phyloP scores from a whole-genome alignment of 495 filamentous ascomycete species.

The Podospora australis region DNA sequence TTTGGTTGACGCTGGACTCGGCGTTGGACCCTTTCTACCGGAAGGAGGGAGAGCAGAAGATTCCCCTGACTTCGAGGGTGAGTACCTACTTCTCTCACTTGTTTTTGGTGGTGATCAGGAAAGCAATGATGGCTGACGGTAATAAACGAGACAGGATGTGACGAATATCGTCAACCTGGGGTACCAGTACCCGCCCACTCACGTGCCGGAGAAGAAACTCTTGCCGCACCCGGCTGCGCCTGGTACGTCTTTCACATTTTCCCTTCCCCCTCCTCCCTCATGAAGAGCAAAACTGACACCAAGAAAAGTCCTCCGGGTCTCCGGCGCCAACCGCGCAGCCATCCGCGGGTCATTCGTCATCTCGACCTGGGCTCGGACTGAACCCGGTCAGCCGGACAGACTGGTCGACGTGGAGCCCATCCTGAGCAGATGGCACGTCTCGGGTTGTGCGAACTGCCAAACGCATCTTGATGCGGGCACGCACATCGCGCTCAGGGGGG shows the following conservation, averaged over 20 bases:
- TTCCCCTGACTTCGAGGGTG: neutral
- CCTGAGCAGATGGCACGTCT: neutral
- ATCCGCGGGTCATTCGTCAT: conserved; percentile 17
- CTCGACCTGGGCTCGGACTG: neutral
- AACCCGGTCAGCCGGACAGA: neutral
- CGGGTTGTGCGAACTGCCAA: neutral
- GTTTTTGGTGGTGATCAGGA: too few species aligned
- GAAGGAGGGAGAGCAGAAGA: neutral
- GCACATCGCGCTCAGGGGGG: neutral
- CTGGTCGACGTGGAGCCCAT: neutral
- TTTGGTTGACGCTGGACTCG: conserved; percentile 6
- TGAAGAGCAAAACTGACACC: neutral
- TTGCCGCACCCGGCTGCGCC: too few species aligned
- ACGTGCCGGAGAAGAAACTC: neutral
- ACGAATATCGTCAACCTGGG: conserved; percentile 11
- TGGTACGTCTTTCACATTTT: too few species aligned
- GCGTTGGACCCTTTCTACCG: conserved; percentile 17
- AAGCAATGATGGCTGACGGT: neutral
- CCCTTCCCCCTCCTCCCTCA: too few species aligned
- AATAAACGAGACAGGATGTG: conserved; percentile 7
- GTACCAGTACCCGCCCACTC: conserved; percentile 4
- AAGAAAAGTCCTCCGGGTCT: conserved; percentile 3
- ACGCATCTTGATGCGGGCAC: neutral
- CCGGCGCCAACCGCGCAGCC: conserved; percentile 12
- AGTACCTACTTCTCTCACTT: neutral